phyloP scores from a whole-genome alignment of 495 filamentous ascomycete genomes.

The Aspergillus haitiensis region DNA sequence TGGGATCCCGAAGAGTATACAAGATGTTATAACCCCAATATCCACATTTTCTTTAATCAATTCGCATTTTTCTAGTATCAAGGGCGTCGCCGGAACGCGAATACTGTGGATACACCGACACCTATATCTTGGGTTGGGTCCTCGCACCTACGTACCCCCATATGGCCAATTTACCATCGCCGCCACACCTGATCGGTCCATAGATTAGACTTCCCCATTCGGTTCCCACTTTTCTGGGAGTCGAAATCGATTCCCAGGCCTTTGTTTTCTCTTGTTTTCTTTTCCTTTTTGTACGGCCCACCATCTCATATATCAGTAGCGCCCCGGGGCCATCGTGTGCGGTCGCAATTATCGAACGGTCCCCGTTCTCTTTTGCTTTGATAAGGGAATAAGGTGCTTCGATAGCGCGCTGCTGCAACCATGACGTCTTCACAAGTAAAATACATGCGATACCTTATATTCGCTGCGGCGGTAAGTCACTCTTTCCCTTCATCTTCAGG shows the following conservation, averaged over 20 bases:
- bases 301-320: neutral
- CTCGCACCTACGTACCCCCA: neutral
- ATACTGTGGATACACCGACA: neutral
- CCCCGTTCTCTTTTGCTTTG: neutral
- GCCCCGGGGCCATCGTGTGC: too few species aligned
- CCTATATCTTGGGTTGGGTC: neutral
- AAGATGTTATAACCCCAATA: neutral
- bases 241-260: constrained; percentile 4
- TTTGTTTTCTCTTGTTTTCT: neutral
- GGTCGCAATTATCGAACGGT: neutral
- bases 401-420: constrained; percentile 27
- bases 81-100: neutral
- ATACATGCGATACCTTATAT: constrained; percentile 84
- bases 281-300: neutral
- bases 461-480: constrained; percentile 76
- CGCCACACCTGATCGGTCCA: constrained; percentile 4
- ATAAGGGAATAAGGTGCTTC: neutral
- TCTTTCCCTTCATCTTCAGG: neutral
- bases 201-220: neutral
- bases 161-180: neutral
- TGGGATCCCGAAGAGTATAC: neutral
- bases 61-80: neutral
- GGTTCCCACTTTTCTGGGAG: constrained; percentile 2
- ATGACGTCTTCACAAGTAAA: constrained; percentile 69
- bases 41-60: neutral